Base-by-base conservation (phyloP, 805 yeast species). In the Groenewaldozyma salmanticensis region DNA sequence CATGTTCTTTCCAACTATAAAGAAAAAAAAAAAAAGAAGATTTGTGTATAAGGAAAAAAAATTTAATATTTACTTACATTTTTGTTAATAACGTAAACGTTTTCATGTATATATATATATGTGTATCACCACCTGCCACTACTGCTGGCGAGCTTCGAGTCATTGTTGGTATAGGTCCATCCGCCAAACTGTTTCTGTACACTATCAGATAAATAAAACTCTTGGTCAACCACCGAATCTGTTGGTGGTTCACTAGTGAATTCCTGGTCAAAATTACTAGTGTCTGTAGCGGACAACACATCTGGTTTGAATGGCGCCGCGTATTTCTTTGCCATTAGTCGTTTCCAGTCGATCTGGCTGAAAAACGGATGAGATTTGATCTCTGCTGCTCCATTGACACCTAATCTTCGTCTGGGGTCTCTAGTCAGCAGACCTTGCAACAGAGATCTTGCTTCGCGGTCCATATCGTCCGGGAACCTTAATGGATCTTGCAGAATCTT, bases 171-270 rank as follows among this genome's bases (percentile, higher is more conserved):
- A 61, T 88, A 90, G 2, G 97, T 90, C 98, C 98, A 92, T 4
- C 98, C 97, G 36, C 96, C 97, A 68, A 92, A 92, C 64, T 92
- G 97, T 58, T 82, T 78, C 62, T 92, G 98, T n/a, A 92, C 96
- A 53, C 88, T 77, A 52, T 87, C 97, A 55, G 94, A 83, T 47
- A 92, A 71, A 51, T 74, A 85, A 37, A 51, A 58, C 45, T 62
- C 66, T 55, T 85, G 94, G 59, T 88, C 94, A 15, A 88, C 96
- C 9, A 92, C 96, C 47, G 95, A 83, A 59, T 92, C 98, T 51
- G 85, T 80, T 3, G 98, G 97, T 52, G 80, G 77, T 55, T 92
- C 97, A 54, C 71, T 80, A 4, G 98, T 92, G 58, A 92, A 92
- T 56, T 66, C 71, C 48, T 78, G 75, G 58, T 90, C 96, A 55